phyloP scores from a whole-genome alignment of 208 protist genomes.

The Leishmania braziliensis region DNA sequence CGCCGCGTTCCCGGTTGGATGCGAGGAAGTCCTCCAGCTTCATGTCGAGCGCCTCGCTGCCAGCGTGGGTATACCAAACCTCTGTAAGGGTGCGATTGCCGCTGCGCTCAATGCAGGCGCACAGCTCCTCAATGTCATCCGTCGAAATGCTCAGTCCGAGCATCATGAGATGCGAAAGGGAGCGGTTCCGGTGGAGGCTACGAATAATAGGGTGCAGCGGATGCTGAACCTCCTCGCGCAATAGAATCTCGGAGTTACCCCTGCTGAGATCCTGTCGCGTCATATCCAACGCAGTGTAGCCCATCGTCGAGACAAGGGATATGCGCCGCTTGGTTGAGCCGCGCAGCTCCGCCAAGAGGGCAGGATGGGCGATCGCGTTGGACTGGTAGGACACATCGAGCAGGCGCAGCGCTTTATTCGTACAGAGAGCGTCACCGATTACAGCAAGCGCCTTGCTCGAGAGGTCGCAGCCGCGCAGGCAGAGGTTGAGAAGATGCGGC shows the following conservation, averaged over 20 bases:
- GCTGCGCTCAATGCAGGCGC: conserved; percentile 62
- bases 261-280: conserved; percentile 22
- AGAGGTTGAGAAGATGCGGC: conserved; percentile 40
- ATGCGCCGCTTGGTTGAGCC: conserved; percentile 35
- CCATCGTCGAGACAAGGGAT: conserved; percentile 16
- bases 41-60: conserved; percentile 54
- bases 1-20: conserved; percentile 39
- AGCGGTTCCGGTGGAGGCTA: conserved; percentile 54
- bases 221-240: conserved; percentile 40
- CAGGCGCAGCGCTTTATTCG: conserved; percentile 40
- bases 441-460: conserved; percentile 34
- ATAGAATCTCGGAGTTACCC: conserved; percentile 21
- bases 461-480: conserved; percentile 57
- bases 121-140: conserved; percentile 74
- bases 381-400: conserved; percentile 72
- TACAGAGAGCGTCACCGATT: conserved; percentile 38
- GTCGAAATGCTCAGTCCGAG: conserved; percentile 59
- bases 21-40: conserved; percentile 68
- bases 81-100: conserved; percentile 47
- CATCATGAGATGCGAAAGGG: conserved; percentile 50
- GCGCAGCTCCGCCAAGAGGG: conserved; percentile 38
- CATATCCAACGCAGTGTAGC: conserved; percentile 17
- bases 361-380: conserved; percentile 45
- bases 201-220: conserved; percentile 65
- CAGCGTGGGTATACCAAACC: conserved; percentile 53